phyloP scores from a whole-genome alignment of 345 rosid genomes.

The Camelina neglecta region DNA sequence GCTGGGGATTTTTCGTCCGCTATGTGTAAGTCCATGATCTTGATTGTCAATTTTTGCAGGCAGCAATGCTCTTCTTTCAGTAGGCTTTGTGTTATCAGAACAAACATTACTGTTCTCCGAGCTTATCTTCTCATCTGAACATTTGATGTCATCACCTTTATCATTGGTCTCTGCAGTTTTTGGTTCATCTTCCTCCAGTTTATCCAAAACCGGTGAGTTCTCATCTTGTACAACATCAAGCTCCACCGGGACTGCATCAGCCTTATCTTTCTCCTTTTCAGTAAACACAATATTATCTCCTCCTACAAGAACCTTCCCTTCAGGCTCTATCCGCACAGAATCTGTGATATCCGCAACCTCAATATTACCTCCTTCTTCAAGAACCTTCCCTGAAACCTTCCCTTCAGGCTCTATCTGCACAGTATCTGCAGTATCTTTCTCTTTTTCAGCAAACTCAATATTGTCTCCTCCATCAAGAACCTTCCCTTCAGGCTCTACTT shows the following conservation, averaged over 20 bases:
- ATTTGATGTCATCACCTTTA: slow-evolving; percentile 45
- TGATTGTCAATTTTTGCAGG: slow-evolving; percentile 55
- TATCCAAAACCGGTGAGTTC: slow-evolving; percentile 18
- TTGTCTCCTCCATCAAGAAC: slow-evolving; percentile 29
- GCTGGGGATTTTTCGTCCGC: slow-evolving; percentile 65
- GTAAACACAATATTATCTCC: not conserved
- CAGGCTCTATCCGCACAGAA: slow-evolving; percentile 35
- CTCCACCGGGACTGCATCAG: slow-evolving; percentile 36
- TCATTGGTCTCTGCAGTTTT: slow-evolving; percentile 47
- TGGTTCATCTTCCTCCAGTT: slow-evolving; percentile 38
- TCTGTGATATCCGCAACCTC: slow-evolving; percentile 34
- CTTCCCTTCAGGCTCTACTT: slow-evolving; percentile 38
- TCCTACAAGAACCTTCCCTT: slow-evolving; percentile 23
- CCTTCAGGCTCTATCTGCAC: slow-evolving; percentile 36
- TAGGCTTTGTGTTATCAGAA: slow-evolving; percentile 50
- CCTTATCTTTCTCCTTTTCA: slow-evolving; percentile 44
- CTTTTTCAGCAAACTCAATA: slow-evolving; percentile 35
- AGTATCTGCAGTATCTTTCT: slow-evolving; percentile 32
- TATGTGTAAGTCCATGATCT: slow-evolving; percentile 52
- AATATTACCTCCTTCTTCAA: not conserved
- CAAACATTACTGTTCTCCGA: slow-evolving; percentile 45
- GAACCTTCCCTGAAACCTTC: slow-evolving; percentile 10
- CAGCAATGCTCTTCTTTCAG: slow-evolving; percentile 61
- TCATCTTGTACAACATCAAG: slow-evolving; percentile 40
- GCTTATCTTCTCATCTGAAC: slow-evolving; percentile 42